These are phyloP conservation scores for Colletotrichum sp. DNA, from an alignment of 2,329 filamentous ascomycete species.

Conservation along the genomic window DNA sequence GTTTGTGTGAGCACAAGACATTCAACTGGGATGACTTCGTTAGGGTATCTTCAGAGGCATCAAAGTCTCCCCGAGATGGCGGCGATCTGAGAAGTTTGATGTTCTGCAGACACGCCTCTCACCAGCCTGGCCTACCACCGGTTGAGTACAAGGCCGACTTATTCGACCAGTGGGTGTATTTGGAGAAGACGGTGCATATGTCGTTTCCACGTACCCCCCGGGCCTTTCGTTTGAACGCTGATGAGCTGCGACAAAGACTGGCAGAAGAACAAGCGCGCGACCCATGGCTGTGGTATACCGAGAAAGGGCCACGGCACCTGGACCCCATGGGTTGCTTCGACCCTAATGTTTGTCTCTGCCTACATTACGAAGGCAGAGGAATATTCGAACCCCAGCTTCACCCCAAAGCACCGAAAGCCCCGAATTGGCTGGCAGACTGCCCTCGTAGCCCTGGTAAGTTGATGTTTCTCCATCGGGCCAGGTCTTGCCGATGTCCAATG, in stretches of 20 bases:
- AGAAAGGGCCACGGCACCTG: not conserved
- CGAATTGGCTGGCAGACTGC: not conserved
- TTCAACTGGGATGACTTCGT: not conserved
- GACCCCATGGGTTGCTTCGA: not conserved
- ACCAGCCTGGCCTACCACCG: not conserved
- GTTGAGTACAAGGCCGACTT: not conserved
- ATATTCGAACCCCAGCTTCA: not conserved
- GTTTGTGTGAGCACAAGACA: not conserved
- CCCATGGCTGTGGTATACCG: not conserved
- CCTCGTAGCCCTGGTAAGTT: not conserved
- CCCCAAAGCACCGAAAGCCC: not conserved
- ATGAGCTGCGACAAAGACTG: not conserved
- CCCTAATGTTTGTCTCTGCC: not conserved
- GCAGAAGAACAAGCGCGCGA: not conserved
- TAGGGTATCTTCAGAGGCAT: not conserved
- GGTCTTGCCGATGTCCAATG: not conserved
- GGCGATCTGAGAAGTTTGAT: not conserved
- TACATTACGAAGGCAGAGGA: not conserved
- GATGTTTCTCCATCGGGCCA: rapidly evolving
- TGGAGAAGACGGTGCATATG: not conserved
- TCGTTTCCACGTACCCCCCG: not conserved
- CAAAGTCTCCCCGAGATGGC: not conserved
- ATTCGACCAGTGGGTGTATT: not conserved
- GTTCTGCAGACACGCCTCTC: not conserved
- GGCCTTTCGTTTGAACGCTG: not conserved